Evolutionary conservation across 164 flowering plant genomes (phyloP).

Genomic region (Saururus chinensis): DNA sequence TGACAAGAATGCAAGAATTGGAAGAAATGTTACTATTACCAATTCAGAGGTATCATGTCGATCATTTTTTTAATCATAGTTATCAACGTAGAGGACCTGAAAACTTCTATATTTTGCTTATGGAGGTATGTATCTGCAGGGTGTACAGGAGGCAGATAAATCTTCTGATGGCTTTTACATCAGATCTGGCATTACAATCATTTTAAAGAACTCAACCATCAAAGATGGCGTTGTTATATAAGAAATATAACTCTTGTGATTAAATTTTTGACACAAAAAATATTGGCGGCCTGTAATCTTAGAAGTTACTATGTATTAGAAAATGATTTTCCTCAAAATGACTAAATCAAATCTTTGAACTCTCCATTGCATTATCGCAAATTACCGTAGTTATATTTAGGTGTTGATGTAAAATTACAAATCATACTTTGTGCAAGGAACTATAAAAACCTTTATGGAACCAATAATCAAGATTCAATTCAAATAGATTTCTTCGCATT

Average conservation of each 20-base stretch:
- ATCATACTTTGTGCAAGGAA: no score
- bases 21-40: conserved; percentile 65
- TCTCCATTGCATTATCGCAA: no score
- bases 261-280: background rate
- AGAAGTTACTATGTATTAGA: no score
- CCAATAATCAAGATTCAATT: background rate
- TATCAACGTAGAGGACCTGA: no score
- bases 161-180: conserved; percentile 86
- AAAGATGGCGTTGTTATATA: conserved; percentile 66
- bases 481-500: conserved; percentile 49
- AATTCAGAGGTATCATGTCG: conserved; percentile 59
- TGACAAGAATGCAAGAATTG: conserved; percentile 91
- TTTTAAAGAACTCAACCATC: conserved; percentile 55
- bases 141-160: conserved; percentile 86
- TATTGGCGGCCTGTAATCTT: background rate
- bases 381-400: no score
- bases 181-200: conserved; percentile 73
- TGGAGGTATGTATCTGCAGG: conserved; percentile 38
- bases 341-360: no score
- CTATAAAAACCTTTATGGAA: no score
- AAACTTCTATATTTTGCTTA: no score
- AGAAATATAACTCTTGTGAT: conserved; percentile 1
- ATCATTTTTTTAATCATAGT: background rate
- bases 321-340: no score
- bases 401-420: no score